These are phyloP conservation scores for Hypoxylon rubiginosum DNA, from an alignment of 2,329 filamentous ascomycete genomes.

Conservation along the genomic window DNA sequence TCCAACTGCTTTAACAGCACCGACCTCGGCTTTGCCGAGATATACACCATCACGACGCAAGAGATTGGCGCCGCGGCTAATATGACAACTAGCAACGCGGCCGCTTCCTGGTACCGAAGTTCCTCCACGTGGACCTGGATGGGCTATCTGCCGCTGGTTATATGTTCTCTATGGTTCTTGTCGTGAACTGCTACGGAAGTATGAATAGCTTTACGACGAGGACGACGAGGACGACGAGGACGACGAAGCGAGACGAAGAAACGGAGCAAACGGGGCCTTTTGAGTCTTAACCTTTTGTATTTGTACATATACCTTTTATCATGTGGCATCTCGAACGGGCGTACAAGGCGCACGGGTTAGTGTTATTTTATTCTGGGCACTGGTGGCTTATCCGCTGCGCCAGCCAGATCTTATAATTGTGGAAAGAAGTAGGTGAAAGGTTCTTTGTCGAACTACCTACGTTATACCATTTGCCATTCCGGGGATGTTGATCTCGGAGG, in stretches of 20 bases:
- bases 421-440: not conserved
- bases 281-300: not conserved
- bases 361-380: conserved; percentile 4
- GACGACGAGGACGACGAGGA: conserved; percentile 1
- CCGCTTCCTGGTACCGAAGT: conserved; percentile 43
- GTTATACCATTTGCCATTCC: conserved; percentile 1
- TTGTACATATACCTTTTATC: conserved; percentile 32
- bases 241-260: not conserved
- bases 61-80: conserved; percentile 55
- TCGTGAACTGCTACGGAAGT: conserved; percentile 48
- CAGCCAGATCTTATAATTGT: conserved; percentile 15
- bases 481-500: not conserved
- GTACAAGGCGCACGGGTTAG: conserved; percentile 17
- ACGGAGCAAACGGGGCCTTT: not conserved
- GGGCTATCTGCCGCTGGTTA: conserved; percentile 59
- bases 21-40: conserved; percentile 79
- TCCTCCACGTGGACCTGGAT: conserved; percentile 48
- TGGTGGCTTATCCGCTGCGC: not conserved
- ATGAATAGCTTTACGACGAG: not conserved
- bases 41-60: conserved; percentile 77
- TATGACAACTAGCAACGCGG: conserved; percentile 50
- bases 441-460: conserved; percentile 14
- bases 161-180: conserved; percentile 57
- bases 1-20: conserved; percentile 92
- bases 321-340: conserved; percentile 32